Percentiles rank a stretch among this genome's conserved stretches.
Evolutionary conservation across 768 basidiomycete genomes (phyloP).

Genomic region (Lactifluus hygrophoroides): DNA sequence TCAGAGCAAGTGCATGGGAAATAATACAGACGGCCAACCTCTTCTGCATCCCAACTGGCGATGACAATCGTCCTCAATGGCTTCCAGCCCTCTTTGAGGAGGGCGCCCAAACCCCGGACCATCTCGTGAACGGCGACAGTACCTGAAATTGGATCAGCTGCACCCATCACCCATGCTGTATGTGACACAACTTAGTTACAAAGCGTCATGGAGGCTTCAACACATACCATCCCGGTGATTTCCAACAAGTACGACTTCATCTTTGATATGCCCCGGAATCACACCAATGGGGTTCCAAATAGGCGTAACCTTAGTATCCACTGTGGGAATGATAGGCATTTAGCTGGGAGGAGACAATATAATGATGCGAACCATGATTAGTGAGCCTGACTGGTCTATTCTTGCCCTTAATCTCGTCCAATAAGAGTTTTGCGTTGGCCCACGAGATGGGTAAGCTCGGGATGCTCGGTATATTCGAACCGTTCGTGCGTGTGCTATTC

Average conservation of each 20-base stretch:
- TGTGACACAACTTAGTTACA: background rate
- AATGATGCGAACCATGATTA: slow-evolving; percentile 40
- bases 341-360: background rate
- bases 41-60: slow-evolving; percentile 77
- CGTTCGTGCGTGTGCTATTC: slow-evolving; percentile 57
- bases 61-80: slow-evolving; percentile 72
- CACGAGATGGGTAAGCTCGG: slow-evolving; percentile 90
- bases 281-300: slow-evolving; percentile 87
- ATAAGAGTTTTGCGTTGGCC: slow-evolving; percentile 61
- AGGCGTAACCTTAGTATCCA: slow-evolving; percentile 71
- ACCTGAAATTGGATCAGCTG: slow-evolving; percentile 71
- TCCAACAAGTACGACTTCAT: slow-evolving; percentile 82
- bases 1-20: background rate
- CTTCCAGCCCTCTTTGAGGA: slow-evolving; percentile 71
- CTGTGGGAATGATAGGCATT: slow-evolving; percentile 28
- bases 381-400: slow-evolving; percentile 42
- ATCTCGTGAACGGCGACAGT: slow-evolving; percentile 73
- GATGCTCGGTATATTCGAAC: slow-evolving; percentile 58
- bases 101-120: slow-evolving; percentile 60
- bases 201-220: slow-evolving; percentile 7
- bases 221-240: slow-evolving; percentile 79
- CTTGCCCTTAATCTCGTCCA: slow-evolving; percentile 39
- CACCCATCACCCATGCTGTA: slow-evolving; percentile 70
- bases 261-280: slow-evolving; percentile 73
- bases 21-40: slow-evolving; percentile 29